These are phyloP conservation scores for Leccinum rimulosum DNA, from an alignment of 768 basidiomycete species.

Conservation along the genomic window DNA sequence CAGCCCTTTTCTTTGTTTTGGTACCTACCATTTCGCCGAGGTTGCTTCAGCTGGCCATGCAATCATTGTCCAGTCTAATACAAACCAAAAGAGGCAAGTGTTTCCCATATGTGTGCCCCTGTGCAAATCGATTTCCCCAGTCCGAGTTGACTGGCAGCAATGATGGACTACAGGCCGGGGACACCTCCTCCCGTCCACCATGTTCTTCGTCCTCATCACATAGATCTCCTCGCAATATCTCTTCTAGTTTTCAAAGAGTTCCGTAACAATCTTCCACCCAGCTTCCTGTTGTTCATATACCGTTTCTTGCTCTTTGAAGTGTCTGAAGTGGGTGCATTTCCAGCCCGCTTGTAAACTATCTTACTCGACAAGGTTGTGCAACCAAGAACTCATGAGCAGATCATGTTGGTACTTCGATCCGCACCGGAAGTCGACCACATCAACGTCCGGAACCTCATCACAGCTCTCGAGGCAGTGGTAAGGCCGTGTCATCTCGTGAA, in stretches of 20 bases:
- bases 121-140: not conserved
- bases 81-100: constrained; percentile 20
- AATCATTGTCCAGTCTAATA: not conserved
- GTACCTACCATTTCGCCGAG: constrained; percentile 22
- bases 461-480: constrained; percentile 44
- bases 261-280: constrained; percentile 49
- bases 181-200: constrained; percentile 63
- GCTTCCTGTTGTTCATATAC: constrained; percentile 61
- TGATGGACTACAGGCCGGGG: constrained; percentile 35
- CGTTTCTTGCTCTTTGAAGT: constrained; percentile 69
- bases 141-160: not conserved
- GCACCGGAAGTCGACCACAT: constrained; percentile 45
- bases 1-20: constrained; percentile 34
- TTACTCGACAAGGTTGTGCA: constrained; percentile 51
- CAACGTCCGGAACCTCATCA: constrained; percentile 44
- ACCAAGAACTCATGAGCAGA: constrained; percentile 53
- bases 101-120: constrained; percentile 13
- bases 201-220: constrained; percentile 73
- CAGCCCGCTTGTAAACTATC: not conserved
- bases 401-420: constrained; percentile 42
- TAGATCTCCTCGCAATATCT: constrained; percentile 63
- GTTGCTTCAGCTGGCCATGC: not conserved
- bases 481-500: constrained; percentile 14
- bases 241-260: constrained; percentile 62
- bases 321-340: constrained; percentile 50